These are phyloP conservation scores for Dillenia suffruticosa DNA, from an alignment of 164 flowering plant genomes.

Conservation along the genomic window DNA sequence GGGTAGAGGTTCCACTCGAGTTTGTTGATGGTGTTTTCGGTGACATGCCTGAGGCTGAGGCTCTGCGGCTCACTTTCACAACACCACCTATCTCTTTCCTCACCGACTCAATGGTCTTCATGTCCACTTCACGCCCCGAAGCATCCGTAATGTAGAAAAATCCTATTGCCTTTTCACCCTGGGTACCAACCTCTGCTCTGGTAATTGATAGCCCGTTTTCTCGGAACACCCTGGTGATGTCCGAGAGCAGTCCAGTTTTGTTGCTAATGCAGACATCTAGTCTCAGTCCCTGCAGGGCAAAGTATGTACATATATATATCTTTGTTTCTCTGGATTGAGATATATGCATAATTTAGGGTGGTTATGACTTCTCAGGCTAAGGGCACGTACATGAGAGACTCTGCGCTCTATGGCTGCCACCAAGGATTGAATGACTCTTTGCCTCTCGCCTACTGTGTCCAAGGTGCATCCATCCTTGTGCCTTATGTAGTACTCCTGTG, in stretches of 20 bases:
- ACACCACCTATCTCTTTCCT: conserved; percentile 58
- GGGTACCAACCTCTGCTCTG: conserved; percentile 54
- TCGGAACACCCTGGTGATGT: conserved; percentile 69
- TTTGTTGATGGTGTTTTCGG: conserved; percentile 7
- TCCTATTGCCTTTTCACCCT: conserved; percentile 56
- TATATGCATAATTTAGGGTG: neutral
- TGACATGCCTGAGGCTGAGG: conserved; percentile 12
- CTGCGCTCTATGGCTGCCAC: conserved; percentile 83
- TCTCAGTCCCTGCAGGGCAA: conserved; percentile 66
- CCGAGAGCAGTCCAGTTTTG: conserved; percentile 64
- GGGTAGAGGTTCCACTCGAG: neutral
- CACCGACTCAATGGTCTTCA: conserved; percentile 38
- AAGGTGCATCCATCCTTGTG: conserved; percentile 64
- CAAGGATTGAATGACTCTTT: conserved; percentile 47
- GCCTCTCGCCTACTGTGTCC: conserved; percentile 50
- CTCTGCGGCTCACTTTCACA: conserved; percentile 22
- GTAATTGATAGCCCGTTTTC: conserved; percentile 72
- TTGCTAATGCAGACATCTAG: conserved; percentile 62
- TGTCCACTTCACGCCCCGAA: conserved; percentile 46
- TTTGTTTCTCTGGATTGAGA: too few relatives aligned
- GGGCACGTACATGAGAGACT: conserved; percentile 56
- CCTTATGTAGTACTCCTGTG: conserved; percentile 80
- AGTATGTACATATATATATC: neutral
- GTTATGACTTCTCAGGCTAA: too few relatives aligned
- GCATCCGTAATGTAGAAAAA: conserved; percentile 67